Percentiles rank a stretch among this genome's conserved stretches.
Evolutionary conservation across 129 eudicot genomes (phyloP).

Genomic region (Tagetes patula): DNA sequence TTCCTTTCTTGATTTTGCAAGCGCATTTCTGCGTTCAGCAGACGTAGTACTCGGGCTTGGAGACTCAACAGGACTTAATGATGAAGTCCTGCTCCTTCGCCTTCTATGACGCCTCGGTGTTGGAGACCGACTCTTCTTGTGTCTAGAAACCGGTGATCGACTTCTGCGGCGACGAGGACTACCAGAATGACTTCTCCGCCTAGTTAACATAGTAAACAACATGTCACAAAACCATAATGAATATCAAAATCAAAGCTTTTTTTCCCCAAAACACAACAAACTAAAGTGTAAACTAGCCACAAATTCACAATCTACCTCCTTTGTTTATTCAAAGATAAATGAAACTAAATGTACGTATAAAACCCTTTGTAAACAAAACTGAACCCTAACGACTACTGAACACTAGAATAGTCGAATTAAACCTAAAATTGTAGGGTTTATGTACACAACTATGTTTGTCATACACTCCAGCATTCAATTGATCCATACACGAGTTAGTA

Average conservation of each 20-base stretch:
- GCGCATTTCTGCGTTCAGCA: conserved; percentile 51
- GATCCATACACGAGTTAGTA: background rate
- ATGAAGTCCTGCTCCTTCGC: conserved; percentile 63
- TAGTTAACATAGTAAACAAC: conserved; percentile 29
- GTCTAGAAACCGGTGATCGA: conserved; percentile 75
- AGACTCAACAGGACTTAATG: conserved; percentile 61
- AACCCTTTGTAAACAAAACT: background rate
- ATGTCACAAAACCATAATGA: background rate
- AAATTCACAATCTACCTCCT: conserved; percentile 4
- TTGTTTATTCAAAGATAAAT: background rate
- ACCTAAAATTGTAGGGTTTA: conserved; percentile 1
- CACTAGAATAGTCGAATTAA: background rate
- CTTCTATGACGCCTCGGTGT: conserved; percentile 74
- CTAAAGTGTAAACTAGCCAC: background rate
- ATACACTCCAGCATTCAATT: background rate
- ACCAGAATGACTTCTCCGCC: conserved; percentile 77
- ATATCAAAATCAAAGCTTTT: background rate
- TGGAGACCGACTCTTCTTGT: conserved; percentile 74
- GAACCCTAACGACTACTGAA: background rate
- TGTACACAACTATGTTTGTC: background rate
- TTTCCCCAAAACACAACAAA: background rate
- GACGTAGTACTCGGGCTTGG: conserved; percentile 56
- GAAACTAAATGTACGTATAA: background rate
- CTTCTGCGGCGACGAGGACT: conserved; percentile 68
- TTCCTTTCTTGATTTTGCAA: conserved; percentile 71